Conservation (phyloP, 176 grass and related monocot species). For the Hyparrhenia diplandra region DNA sequence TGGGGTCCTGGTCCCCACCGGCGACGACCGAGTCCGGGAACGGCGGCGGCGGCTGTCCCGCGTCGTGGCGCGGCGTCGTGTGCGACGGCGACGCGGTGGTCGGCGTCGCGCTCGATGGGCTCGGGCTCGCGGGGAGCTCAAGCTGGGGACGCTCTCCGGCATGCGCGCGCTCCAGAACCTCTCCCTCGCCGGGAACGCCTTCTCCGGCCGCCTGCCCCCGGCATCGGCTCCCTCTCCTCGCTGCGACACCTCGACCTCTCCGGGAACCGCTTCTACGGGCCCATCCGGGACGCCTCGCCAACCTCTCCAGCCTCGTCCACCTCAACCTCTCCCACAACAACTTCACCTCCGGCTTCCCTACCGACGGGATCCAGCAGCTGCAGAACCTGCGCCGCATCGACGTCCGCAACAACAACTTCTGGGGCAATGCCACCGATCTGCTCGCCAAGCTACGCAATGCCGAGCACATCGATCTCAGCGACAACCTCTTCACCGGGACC, state of each 20-base stretch:
- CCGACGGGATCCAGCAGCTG: conserved; percentile 70
- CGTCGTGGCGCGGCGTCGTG: conserved; percentile 59
- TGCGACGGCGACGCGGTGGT: conserved; percentile 73
- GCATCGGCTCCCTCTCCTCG: conserved; percentile 59
- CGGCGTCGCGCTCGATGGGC: conserved; percentile 55
- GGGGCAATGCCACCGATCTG: conserved; percentile 68
- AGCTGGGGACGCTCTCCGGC: conserved; percentile 59
- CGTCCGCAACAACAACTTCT: conserved; percentile 71
- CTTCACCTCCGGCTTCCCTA: conserved; percentile 79
- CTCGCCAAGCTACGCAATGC: conserved; percentile 65
- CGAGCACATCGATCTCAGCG: conserved; percentile 79
- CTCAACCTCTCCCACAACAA: conserved; percentile 93
- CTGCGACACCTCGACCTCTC: conserved; percentile 85
- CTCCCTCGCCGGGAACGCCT: conserved; percentile 86
- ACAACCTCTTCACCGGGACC: conserved; percentile 65
- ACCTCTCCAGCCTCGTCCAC: conserved; percentile 68
- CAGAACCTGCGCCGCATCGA: conserved; percentile 91
- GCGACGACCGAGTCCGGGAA: conserved; percentile 15
- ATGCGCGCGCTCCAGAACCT: conserved; percentile 66
- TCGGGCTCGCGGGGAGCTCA: conserved; percentile 83
- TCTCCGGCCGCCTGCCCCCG: conserved; percentile 93
- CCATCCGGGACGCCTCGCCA: conserved; percentile 66
- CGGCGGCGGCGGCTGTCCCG: conserved; percentile 38
- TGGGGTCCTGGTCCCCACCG: conserved; percentile 59
- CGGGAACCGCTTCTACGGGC: conserved; percentile 85